Evolutionary conservation across 495 filamentous ascomycete genomes (phyloP), one percentile per base, ranked within the genome.

Genomic region (Coniosporium apollinis): DNA sequence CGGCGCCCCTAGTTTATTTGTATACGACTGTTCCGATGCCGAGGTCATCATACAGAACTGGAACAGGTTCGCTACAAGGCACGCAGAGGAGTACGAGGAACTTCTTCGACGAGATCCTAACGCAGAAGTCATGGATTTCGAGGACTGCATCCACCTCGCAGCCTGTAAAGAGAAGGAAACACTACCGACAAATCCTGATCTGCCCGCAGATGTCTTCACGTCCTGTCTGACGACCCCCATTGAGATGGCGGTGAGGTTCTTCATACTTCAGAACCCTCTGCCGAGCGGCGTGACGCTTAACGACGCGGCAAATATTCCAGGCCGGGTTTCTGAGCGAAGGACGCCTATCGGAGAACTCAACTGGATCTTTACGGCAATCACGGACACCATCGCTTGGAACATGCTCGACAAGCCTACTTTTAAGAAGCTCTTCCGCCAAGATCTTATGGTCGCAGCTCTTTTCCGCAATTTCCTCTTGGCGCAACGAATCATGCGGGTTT

Each of bases 281-380:
- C 75, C 78, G 16, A 78, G 67, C 2, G 66, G 72, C 29, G 57
- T 93, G 30, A 78, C 74, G 0, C 67, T 82, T 13, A 82, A 91
- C 34, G 72, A 85, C 37, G 84, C 85, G 15, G 73, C 76, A 57
- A 72, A 74, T 44, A 68, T 87, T 5, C 82, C 83, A 1, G 89
- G 89, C 15, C 70, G 80, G 36, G 63, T 94, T 18, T 82, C 89
- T 45, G 89, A 99, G 49, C 72, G 89, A n/a, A 64, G 91, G 54
- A 94, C 87, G 28, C 91, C 89, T 1, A 69, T 96, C 26, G 89
- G 89, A 29, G 89, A 99, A 57, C 59, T 99, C 3, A 96, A 96
- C 52, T 99, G 89, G 89, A 99, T 99, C 16, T 94, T 99, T 46
- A 99, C 89, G 1, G 89, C 89, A 10, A 94, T 99, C 38, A 99